Conservation (phyloP, 805 yeast genomes). For the Sporopachydermia lactativora region DNA sequence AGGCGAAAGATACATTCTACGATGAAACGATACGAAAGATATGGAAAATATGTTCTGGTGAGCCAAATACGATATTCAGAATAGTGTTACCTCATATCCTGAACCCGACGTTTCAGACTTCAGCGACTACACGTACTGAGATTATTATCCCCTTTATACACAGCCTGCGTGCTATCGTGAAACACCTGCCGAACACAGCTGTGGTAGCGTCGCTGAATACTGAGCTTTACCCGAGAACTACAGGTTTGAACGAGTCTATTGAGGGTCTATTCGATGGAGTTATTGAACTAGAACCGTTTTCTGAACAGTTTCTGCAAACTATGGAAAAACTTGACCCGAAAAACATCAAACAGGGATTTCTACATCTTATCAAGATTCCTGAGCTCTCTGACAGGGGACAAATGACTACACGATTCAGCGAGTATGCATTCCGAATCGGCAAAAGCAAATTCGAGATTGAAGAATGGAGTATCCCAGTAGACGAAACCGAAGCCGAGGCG, state of each 20-base stretch:
- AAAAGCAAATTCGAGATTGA: constrained; percentile 74
- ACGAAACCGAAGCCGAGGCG: constrained; percentile 43
- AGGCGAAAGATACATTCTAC: neutral
- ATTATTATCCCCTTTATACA: constrained; percentile 48
- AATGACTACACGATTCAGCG: constrained; percentile 63
- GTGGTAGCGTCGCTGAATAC: constrained; percentile 44
- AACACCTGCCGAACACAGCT: constrained; percentile 31
- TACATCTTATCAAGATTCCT: constrained; percentile 64
- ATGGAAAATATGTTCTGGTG: constrained; percentile 7
- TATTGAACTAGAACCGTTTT: constrained; percentile 68
- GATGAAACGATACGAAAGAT: neutral
- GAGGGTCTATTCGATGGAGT: constrained; percentile 56
- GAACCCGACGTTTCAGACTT: constrained; percentile 62
- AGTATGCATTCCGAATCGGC: constrained; percentile 78
- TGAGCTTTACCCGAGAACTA: constrained; percentile 47
- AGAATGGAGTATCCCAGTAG: constrained; percentile 96
- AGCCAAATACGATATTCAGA: constrained; percentile 38
- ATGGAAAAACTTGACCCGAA: constrained; percentile 62
- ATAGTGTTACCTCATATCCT: constrained; percentile 63
- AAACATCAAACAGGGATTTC: constrained; percentile 73
- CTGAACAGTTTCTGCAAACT: constrained; percentile 36
- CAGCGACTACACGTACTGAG: constrained; percentile 29
- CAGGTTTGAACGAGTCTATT: constrained; percentile 31
- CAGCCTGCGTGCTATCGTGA: constrained; percentile 38
- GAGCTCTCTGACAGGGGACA: constrained; percentile 60